These are phyloP conservation scores for Hylodesmum podocarpum DNA, from an alignment of 306 rosid genomes.

Conservation along the genomic window DNA sequence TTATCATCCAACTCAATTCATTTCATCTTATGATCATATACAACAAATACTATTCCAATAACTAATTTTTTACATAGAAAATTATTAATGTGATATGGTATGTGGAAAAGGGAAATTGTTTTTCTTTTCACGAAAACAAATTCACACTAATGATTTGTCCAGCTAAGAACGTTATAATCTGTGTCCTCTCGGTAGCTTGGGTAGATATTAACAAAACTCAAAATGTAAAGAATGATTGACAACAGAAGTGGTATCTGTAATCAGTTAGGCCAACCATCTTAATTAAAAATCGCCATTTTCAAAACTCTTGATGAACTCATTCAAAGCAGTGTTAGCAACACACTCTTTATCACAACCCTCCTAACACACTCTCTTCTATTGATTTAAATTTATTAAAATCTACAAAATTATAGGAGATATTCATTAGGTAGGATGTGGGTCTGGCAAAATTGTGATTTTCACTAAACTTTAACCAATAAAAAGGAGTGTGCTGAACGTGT, in stretches of 20 bases:
- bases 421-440: no score
- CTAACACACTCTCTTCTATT: no score
- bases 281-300: neutral
- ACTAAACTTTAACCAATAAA: no score
- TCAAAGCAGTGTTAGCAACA: no score
- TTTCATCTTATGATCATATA: neutral
- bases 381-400: no score
- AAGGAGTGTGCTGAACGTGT: no score
- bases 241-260: neutral
- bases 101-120: neutral
- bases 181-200: neutral
- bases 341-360: no score
- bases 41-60: conserved; percentile 4
- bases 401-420: no score
- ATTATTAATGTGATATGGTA: neutral
- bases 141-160: neutral
- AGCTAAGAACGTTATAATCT: neutral
- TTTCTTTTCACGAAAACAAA: neutral
- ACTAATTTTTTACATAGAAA: neutral
- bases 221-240: neutral
- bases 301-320: neutral
- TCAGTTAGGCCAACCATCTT: neutral
- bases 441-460: no score
- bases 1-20: neutral
- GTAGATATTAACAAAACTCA: conserved; percentile 1